Evolutionary conservation across 306 rosid genomes (phyloP).

Genomic region (Cucumis cinereus): DNA sequence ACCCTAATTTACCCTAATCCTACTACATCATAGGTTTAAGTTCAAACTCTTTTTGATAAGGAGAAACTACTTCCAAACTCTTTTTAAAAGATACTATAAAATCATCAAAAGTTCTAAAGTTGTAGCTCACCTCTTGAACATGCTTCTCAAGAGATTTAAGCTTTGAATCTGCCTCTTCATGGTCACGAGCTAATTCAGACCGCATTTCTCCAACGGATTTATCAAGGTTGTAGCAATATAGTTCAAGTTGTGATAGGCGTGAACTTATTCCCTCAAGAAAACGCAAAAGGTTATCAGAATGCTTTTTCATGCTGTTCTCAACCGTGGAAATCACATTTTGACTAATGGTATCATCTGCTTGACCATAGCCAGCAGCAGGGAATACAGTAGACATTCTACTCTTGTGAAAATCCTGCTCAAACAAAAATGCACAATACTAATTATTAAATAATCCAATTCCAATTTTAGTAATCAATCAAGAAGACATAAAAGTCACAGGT

Average conservation of each 20-base stretch:
- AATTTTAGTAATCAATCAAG: not conserved
- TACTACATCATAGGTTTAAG: not conserved
- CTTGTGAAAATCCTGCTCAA: slow-evolving; percentile 49
- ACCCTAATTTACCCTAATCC: too few species aligned
- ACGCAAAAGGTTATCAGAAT: slow-evolving; percentile 64
- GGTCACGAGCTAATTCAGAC: slow-evolving; percentile 57
- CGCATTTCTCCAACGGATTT: slow-evolving; percentile 90
- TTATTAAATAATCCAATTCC: not conserved
- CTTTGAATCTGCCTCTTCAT: slow-evolving; percentile 62
- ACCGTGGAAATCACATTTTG: slow-evolving; percentile 59
- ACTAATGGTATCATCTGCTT: slow-evolving; percentile 39
- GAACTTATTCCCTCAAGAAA: slow-evolving; percentile 86
- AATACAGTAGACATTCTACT: slow-evolving; percentile 39
- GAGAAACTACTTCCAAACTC: not conserved
- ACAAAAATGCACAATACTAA: not conserved
- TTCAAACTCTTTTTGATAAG: not conserved
- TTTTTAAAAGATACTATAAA: not conserved
- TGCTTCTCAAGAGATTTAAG: slow-evolving; percentile 70
- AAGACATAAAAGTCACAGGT: not conserved
- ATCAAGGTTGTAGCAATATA: slow-evolving; percentile 84
- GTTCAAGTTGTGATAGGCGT: slow-evolving; percentile 73
- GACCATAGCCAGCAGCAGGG: slow-evolving; percentile 45
- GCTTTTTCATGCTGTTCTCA: slow-evolving; percentile 72
- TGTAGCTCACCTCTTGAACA: slow-evolving; percentile 61
- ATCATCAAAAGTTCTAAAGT: not conserved